These are phyloP conservation scores for Aspergillus neotritici DNA, from an alignment of 2,329 filamentous ascomycete species.

Conservation along the genomic window DNA sequence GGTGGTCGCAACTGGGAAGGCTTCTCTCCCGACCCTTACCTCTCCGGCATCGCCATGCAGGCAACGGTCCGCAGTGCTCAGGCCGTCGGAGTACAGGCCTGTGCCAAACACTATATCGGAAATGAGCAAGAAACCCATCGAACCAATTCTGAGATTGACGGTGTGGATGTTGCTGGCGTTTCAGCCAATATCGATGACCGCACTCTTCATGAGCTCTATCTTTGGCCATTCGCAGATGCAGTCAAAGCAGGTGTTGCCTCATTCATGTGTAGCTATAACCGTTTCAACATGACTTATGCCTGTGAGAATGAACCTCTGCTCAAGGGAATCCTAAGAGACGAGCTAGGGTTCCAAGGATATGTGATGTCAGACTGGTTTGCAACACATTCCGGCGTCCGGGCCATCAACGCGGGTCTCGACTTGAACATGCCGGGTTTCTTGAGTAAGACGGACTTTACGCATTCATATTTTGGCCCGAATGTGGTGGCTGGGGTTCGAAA, in stretches of 20 bases:
- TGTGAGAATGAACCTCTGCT: conserved; percentile 72
- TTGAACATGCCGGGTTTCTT: conserved; percentile 67
- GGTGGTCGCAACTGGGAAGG: conserved; percentile 41
- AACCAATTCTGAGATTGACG: conserved; percentile 23
- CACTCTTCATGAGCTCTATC: conserved; percentile 58
- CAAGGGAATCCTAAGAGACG: conserved; percentile 69
- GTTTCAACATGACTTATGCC: conserved; percentile 69
- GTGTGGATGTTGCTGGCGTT: conserved; percentile 41
- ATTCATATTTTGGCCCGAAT: too few species aligned
- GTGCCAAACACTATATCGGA: conserved; percentile 45
- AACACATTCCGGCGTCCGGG: conserved; percentile 62
- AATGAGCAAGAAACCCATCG: conserved; percentile 56
- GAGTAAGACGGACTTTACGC: neutral
- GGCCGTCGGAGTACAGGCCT: conserved; percentile 32
- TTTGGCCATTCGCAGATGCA: conserved; percentile 59
- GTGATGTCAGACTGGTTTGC: conserved; percentile 72
- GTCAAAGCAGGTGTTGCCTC: conserved; percentile 51
- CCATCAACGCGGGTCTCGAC: conserved; percentile 64
- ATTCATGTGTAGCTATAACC: conserved; percentile 54
- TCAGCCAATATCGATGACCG: conserved; percentile 59
- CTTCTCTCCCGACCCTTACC: conserved; percentile 32
- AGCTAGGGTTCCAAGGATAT: conserved; percentile 73
- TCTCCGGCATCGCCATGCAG: conserved; percentile 34
- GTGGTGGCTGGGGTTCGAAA: conserved; percentile 51
- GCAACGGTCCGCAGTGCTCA: conserved; percentile 37